Evolutionary conservation across 768 basidiomycete genomes (phyloP).

Genomic region (Pulveroboletus sp.): DNA sequence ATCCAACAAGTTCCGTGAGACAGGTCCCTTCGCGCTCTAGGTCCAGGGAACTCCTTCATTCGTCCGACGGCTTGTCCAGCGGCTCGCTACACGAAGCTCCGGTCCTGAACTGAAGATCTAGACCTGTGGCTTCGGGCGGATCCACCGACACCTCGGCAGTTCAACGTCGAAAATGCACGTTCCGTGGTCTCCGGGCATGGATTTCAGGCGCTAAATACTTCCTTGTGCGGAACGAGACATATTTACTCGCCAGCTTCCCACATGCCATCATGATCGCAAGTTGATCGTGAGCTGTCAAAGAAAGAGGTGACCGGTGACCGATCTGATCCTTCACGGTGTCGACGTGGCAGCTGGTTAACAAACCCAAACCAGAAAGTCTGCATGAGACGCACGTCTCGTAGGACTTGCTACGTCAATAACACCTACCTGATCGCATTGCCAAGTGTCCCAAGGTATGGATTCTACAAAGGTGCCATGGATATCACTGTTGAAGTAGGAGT

Average conservation of each 20-base stretch:
- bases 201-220: not conserved
- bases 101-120: not conserved
- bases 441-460: not conserved
- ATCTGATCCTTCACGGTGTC: too few species aligned
- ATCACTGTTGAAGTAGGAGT: not conserved
- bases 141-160: constrained; percentile 6
- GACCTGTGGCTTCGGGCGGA: not conserved
- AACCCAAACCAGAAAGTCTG: too few species aligned
- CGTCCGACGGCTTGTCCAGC: too few species aligned
- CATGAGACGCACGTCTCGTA: not conserved
- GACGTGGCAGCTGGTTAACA: too few species aligned
- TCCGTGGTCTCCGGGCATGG: constrained; percentile 1
- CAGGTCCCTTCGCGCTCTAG: too few species aligned
- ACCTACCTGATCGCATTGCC: not conserved
- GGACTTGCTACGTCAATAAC: not conserved
- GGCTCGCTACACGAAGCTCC: too few species aligned
- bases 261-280: not conserved
- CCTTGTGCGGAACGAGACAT: not conserved
- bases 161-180: not conserved
- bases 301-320: too few species aligned
- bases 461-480: not conserved
- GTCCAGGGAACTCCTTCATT: too few species aligned
- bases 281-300: not conserved
- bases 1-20: too few species aligned
- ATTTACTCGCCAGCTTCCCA: not conserved